Evolutionary conservation across 2,329 filamentous ascomycete species (phyloP).

Genomic region (Trichophyton benhamiae): DNA sequence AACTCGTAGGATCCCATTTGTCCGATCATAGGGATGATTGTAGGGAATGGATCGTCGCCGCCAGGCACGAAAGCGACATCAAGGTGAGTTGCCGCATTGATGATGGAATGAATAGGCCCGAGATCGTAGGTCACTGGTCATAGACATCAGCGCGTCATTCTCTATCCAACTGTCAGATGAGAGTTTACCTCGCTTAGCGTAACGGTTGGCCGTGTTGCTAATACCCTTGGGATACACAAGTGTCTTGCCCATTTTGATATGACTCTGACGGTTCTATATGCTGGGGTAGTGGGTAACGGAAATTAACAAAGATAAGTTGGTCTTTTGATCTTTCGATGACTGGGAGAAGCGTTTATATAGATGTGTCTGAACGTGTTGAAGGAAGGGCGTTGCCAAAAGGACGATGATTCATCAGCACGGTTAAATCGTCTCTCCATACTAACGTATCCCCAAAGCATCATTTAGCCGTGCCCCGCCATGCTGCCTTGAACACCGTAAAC

Average conservation of each 20-base stretch:
- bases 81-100: constrained; percentile 61
- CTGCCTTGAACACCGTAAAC: neutral
- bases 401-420: neutral
- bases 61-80: constrained; percentile 65
- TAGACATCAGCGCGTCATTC: constrained; percentile 10
- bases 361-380: neutral
- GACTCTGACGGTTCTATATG: neutral
- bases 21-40: constrained; percentile 73
- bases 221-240: constrained; percentile 50
- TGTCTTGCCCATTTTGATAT: constrained; percentile 29
- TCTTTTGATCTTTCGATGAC: neutral
- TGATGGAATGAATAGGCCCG: constrained; percentile 58
- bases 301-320: neutral
- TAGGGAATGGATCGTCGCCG: constrained; percentile 55
- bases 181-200: constrained; percentile 49
- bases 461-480: neutral
- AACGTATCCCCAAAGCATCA: neutral
- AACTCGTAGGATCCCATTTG: constrained; percentile 61
- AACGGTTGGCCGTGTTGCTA: constrained; percentile 55
- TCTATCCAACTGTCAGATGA: neutral
- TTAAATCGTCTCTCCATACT: neutral
- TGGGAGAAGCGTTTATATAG: neutral
- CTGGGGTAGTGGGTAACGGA: no score
- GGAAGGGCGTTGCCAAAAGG: neutral
- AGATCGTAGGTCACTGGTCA: constrained; percentile 56